Evolutionary conservation across 1,284 basidiomycete genomes (phyloP).

Genomic region (Rhodotorula sp.): DNA sequence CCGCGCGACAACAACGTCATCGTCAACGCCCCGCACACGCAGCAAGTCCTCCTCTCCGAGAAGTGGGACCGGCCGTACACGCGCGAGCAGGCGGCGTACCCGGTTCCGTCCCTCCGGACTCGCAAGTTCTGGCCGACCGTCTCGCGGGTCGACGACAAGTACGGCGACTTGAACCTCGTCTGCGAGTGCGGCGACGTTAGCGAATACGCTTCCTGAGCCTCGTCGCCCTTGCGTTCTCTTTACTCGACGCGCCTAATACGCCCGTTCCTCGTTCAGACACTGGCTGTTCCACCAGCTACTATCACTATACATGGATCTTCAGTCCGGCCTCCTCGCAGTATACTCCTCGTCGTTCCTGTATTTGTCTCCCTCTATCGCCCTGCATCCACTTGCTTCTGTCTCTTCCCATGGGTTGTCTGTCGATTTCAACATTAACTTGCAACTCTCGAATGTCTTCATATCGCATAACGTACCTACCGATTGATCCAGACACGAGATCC

Average conservation of each 20-base stretch:
- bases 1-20: constrained; percentile 84
- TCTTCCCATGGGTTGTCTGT: not conserved
- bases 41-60: constrained; percentile 66
- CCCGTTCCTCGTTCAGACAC: not conserved
- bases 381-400: not conserved
- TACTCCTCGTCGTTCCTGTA: not conserved
- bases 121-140: constrained; percentile 94
- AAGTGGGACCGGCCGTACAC: constrained; percentile 91
- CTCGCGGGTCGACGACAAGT: constrained; percentile 85
- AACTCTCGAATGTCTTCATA: not conserved
- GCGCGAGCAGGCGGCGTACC: constrained; percentile 78
- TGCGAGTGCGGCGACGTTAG: constrained; percentile 89
- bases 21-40: constrained; percentile 90
- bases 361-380: too few species aligned
- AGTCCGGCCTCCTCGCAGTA: not conserved
- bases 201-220: constrained; percentile 54
- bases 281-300: not conserved
- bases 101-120: constrained; percentile 69
- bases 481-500: too few species aligned
- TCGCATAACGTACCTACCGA: not conserved
- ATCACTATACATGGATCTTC: not conserved
- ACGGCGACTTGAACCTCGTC: constrained; percentile 67
- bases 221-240: not conserved
- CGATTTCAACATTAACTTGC: constrained; percentile 15
- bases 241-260: too few species aligned